Percentiles rank a stretch among this genome's conserved stretches.
These are phyloP conservation scores for Blakeslea trispora DNA, from an alignment of 371 early-diverging fungal species.

Conservation along the genomic window DNA sequence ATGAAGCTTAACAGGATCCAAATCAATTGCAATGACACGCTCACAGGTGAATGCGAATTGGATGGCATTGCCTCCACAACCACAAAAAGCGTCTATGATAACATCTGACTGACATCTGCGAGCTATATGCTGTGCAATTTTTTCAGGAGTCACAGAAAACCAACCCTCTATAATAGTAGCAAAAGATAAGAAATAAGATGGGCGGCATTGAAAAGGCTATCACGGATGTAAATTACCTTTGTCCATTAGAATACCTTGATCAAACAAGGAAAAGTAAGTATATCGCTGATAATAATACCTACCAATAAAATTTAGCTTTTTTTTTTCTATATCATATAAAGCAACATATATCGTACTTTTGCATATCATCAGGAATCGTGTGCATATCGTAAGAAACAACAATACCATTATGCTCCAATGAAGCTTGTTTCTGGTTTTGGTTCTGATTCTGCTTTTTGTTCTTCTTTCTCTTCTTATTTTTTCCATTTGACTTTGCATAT, in stretches of 20 bases:
- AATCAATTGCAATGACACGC: constrained; percentile 93
- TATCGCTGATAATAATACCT: constrained; percentile 91
- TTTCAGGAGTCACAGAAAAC: constrained; percentile 97
- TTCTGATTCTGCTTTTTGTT: constrained; percentile 3
- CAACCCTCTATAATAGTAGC: constrained; percentile 70
- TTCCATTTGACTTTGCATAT: constrained; percentile 8
- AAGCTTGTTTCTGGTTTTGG: background rate
- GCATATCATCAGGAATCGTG: constrained; percentile 30
- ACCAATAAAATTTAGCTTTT: background rate
- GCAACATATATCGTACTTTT: constrained; percentile 36
- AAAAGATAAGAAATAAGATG: background rate
- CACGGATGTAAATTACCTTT: constrained; percentile 48
- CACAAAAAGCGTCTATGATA: constrained; percentile 94
- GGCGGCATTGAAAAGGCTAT: background rate
- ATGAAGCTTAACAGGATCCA: constrained; percentile 76
- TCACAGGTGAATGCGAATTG: constrained; percentile 90
- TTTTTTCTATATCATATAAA: no score
- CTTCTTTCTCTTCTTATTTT: constrained; percentile 6
- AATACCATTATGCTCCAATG: constrained; percentile 23
- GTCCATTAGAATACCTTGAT: constrained; percentile 87
- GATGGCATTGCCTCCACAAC: constrained; percentile 95
- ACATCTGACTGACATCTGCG: constrained; percentile 66
- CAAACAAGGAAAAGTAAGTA: constrained; percentile 78
- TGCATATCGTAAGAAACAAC: constrained; percentile 31
- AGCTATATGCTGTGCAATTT: constrained; percentile 85